Base-by-base conservation (phyloP, 2,329 filamentous ascomycete genomes). In the Emergomyces orientalis region DNA sequence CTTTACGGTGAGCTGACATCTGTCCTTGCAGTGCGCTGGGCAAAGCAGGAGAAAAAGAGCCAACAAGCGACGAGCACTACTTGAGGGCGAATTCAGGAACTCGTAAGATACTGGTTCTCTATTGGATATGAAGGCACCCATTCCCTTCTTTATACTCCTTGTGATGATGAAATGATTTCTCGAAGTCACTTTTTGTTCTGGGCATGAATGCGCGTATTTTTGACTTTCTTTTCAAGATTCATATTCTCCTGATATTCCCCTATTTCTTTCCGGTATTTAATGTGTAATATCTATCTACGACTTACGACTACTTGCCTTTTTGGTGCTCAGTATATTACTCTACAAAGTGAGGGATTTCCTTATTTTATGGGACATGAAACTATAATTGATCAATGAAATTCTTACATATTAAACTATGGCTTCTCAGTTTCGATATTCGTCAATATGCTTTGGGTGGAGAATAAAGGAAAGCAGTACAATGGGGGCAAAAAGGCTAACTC, bases 11-110 rank as follows among this genome's bases (percentile, higher is more conserved):
- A 25, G 63, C 49, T 55, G 54, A 60, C 61, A 63, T 41, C 51
- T 22, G 59, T 59, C 14, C 14, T 25, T 58, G 47, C 66, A 83
- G 81, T 84, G 69, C 79, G 82, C 54, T 84, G 82, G 82, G 81
- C 82, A 3, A 84, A 84, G 71, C 91, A 90, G 72, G 90, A 94
- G 72, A 94, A 94, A 81, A 93, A 91, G 70, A 79, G 76, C 30
- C 73, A 74, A 59, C 70, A 71, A 59, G 27, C 22, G 7, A 22
- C 43, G 14, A 14, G 13, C 19, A 22, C 1, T 34, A 37, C 19
- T 5, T 55, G n/a, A 55, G 19, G 8, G 9, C 1, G 9, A 6
- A 9, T 11, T 34, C 27, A 22, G 17, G 34, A 37, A 5, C 30
- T 37, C 6, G n/a, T n/a, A 55, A n/a, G 6, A 34, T 34, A 22